Evolutionary conservation across 2,329 filamentous ascomycete species (phyloP).

Genomic region (Talaromyces sp.): DNA sequence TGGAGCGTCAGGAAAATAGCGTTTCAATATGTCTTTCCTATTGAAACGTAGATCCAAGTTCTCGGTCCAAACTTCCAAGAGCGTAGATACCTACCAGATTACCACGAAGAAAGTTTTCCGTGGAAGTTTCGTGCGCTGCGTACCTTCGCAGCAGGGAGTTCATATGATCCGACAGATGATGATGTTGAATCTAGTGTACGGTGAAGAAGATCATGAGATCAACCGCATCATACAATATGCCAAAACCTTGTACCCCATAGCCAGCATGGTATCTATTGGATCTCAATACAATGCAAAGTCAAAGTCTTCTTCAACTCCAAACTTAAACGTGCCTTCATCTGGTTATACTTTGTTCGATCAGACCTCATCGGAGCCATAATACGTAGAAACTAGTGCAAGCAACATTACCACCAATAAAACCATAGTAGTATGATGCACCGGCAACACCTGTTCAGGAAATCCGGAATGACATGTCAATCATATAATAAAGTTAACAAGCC

Average conservation of each 20-base stretch:
- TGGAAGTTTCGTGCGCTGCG: not conserved
- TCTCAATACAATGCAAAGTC: not conserved
- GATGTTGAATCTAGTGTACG: not conserved
- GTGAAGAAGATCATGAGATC: constrained; percentile 5
- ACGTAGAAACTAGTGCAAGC: not conserved
- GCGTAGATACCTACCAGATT: not conserved
- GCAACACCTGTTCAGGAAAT: not conserved
- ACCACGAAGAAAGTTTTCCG: not conserved
- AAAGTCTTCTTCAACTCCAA: not conserved
- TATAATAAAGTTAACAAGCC: no score
- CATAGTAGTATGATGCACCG: not conserved
- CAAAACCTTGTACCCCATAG: not conserved
- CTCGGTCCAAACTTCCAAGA: not conserved
- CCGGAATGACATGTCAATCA: not conserved
- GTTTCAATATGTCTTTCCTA: not conserved
- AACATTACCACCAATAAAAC: not conserved
- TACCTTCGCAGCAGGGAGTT: not conserved
- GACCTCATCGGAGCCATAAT: not conserved
- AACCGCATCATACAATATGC: not conserved
- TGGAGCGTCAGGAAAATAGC: not conserved
- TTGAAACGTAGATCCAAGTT: not conserved
- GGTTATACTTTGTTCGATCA: constrained; percentile 3
- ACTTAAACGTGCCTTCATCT: not conserved
- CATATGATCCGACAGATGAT: not conserved
- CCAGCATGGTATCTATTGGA: not conserved